Evolutionary conservation across 2,329 filamentous ascomycete species (phyloP).

Genomic region (Hymenoscyphus scutula): DNA sequence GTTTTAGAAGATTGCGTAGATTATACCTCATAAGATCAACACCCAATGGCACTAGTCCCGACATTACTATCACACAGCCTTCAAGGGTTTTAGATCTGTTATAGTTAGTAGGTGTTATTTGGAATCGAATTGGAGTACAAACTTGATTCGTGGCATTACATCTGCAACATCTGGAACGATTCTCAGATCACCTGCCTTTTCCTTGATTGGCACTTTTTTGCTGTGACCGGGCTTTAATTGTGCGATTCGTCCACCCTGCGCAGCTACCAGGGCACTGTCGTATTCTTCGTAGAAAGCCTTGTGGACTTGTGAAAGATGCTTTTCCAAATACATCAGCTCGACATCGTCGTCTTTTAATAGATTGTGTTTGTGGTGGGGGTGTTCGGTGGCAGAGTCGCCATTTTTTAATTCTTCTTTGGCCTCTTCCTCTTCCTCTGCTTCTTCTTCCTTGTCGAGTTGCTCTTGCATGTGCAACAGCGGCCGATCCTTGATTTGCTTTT

Average conservation of each 20-base stretch:
- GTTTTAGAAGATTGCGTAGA: background rate
- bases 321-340: slow-evolving; percentile 74
- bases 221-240: slow-evolving; percentile 37
- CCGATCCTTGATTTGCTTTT: slow-evolving; percentile 84
- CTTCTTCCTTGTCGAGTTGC: slow-evolving; percentile 80
- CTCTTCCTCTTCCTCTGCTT: slow-evolving; percentile 47
- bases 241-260: slow-evolving; percentile 41
- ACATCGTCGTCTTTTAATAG: slow-evolving; percentile 84
- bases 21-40: slow-evolving; percentile 64
- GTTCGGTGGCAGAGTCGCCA: slow-evolving; percentile 35
- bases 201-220: slow-evolving; percentile 46
- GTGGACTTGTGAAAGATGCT: slow-evolving; percentile 74
- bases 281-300: slow-evolving; percentile 80
- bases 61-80: slow-evolving; percentile 79
- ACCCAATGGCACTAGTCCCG: slow-evolving; percentile 82
- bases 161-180: slow-evolving; percentile 80
- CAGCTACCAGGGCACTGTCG: slow-evolving; percentile 49
- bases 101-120: slow-evolving; percentile 22
- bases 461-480: slow-evolving; percentile 92
- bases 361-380: slow-evolving; percentile 58
- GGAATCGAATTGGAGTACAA: slow-evolving; percentile 13
- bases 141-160: slow-evolving; percentile 81
- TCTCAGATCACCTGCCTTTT: slow-evolving; percentile 45
- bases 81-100: slow-evolving; percentile 60
- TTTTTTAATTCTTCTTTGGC: slow-evolving; percentile 38